phyloP scores from a whole-genome alignment of 805 yeast species.

The Candida multigemmis region DNA sequence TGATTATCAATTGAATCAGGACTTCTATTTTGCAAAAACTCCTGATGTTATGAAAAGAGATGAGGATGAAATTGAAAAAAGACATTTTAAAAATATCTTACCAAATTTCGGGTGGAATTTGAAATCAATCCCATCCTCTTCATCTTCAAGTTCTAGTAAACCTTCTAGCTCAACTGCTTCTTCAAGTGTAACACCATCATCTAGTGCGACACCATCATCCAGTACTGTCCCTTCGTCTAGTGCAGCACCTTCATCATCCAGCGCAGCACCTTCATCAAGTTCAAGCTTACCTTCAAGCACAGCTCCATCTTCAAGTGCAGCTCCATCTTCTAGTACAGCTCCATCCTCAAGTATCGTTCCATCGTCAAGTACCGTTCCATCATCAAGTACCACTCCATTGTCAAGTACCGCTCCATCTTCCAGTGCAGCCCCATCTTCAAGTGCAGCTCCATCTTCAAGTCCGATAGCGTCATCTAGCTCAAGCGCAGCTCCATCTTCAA shows the following conservation, averaged over 20 bases:
- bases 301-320: not conserved
- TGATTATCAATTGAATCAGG: constrained; percentile 5
- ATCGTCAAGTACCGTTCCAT: constrained; percentile 2
- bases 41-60: constrained; percentile 4
- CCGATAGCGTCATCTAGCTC: not conserved
- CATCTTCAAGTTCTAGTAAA: not conserved
- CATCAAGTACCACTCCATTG: constrained; percentile 1
- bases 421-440: constrained; percentile 1
- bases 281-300: constrained; percentile 1
- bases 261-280: constrained; percentile 1
- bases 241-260: constrained; percentile 3
- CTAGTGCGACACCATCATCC: constrained; percentile 1
- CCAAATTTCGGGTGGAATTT: constrained; percentile 9
- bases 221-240: constrained; percentile 2
- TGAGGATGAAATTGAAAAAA: constrained; percentile 3
- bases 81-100: constrained; percentile 5
- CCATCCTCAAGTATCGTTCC: constrained; percentile 1
- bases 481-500: not conserved
- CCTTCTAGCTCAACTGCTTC: not conserved
- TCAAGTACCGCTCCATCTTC: constrained; percentile 2
- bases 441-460: constrained; percentile 1
- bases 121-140: not conserved
- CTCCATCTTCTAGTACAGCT: constrained; percentile 2
- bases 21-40: constrained; percentile 1
- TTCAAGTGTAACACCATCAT: constrained; percentile 1